A percentile compares a stretch with the other conserved stretches of the same genome.
These are phyloP conservation scores for Talaromyces albobiverticillius DNA, from an alignment of 2,329 filamentous ascomycete genomes.

Conservation along the genomic window DNA sequence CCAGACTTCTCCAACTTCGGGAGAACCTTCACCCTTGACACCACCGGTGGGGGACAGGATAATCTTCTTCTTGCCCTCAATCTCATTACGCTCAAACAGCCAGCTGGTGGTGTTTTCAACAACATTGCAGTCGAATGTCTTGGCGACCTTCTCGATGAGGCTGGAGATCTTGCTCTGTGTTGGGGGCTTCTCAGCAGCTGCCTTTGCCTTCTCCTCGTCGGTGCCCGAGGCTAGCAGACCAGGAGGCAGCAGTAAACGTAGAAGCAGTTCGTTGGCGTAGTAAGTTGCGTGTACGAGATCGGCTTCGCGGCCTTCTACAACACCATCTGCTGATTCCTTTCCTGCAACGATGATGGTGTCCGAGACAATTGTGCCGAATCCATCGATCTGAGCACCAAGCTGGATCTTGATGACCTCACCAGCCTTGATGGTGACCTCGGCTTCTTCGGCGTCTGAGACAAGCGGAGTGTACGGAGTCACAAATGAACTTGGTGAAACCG, in stretches of 20 bases:
- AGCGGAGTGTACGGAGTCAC: conserved; percentile 97
- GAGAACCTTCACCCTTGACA: conserved; percentile 82
- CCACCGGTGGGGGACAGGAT: conserved; percentile 79
- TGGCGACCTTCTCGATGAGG: conserved; percentile 86
- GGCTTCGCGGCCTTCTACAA: conserved; percentile 72
- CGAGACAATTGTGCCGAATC: conserved; percentile 93
- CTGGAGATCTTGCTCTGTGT: conserved; percentile 83
- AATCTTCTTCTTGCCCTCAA: conserved; percentile 97
- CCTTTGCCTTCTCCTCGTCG: conserved; percentile 95
- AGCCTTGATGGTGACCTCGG: conserved; percentile 72
- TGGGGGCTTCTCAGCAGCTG: conserved; percentile 74
- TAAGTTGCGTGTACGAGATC: conserved; percentile 88
- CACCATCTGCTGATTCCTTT: conserved; percentile 59
- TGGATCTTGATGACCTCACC: conserved; percentile 95
- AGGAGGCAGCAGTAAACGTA: conserved; percentile 88
- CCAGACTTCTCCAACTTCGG: conserved; percentile 92
- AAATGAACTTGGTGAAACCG: conserved; percentile 88
- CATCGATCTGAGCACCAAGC: conserved; percentile 97
- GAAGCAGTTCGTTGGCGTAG: conserved; percentile 92
- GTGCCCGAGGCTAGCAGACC: conserved; percentile 77
- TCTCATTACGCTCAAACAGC: conserved; percentile 95
- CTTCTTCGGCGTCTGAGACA: conserved; percentile 80
- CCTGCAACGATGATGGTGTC: conserved; percentile 76
- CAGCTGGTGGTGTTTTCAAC: conserved; percentile 98
- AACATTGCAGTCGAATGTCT: conserved; percentile 84